Conservation (phyloP, 2,329 filamentous ascomycete genomes). For the Hymenoscyphus scutula region DNA sequence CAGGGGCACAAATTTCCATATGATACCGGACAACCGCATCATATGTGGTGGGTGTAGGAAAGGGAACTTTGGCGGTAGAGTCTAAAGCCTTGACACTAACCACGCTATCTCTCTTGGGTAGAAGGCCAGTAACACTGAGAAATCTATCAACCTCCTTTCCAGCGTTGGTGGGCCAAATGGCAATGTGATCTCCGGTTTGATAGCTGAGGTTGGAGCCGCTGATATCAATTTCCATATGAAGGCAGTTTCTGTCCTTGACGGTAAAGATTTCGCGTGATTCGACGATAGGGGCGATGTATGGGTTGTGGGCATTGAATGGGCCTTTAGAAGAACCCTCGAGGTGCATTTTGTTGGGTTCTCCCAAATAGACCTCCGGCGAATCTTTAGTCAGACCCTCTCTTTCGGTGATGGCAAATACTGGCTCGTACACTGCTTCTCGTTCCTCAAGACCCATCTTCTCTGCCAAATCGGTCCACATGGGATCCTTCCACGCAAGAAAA, state of each 20-base stretch:
- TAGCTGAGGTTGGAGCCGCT: slow-evolving; percentile 86
- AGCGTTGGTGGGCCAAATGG: slow-evolving; percentile 94
- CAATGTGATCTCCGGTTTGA: slow-evolving; percentile 96
- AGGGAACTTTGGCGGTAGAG: slow-evolving; percentile 93
- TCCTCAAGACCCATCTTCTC: slow-evolving; percentile 87
- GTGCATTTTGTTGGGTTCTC: slow-evolving; percentile 95
- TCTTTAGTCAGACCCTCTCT: slow-evolving; percentile 71
- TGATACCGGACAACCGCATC: slow-evolving; percentile 92
- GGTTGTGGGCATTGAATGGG: slow-evolving; percentile 94
- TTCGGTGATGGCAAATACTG: slow-evolving; percentile 80
- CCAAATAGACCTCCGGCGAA: slow-evolving; percentile 82
- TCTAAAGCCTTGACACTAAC: slow-evolving; percentile 89
- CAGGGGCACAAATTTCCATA: slow-evolving; percentile 91
- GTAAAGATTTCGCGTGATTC: slow-evolving; percentile 91
- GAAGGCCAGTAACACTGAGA: slow-evolving; percentile 72
- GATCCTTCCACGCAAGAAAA: slow-evolving; percentile 98
- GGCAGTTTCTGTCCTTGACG: slow-evolving; percentile 86
- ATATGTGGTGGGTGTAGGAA: slow-evolving; percentile 95
- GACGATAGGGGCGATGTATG: slow-evolving; percentile 89
- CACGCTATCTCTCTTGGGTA: slow-evolving; percentile 74
- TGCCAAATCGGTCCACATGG: slow-evolving; percentile 89
- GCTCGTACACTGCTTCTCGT: slow-evolving; percentile 93
- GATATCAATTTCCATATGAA: slow-evolving; percentile 94
- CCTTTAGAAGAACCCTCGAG: slow-evolving; percentile 80
- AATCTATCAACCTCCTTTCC: slow-evolving; percentile 91